Conservation (phyloP, 148 eudicot genomes). For the Rhododendron simsii region DNA sequence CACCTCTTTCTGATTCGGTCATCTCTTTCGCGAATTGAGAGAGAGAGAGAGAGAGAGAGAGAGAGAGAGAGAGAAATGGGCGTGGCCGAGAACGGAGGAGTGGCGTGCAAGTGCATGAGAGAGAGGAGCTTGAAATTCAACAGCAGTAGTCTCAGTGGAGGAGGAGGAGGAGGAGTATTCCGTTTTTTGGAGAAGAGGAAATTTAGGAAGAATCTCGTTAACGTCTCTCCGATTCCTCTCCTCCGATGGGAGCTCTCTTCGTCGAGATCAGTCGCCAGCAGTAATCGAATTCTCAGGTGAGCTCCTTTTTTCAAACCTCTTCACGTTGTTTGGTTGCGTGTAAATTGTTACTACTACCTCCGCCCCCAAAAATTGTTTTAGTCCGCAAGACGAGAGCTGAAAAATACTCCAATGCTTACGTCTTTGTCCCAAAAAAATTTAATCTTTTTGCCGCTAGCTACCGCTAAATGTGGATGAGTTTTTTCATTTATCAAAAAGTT, state of each 20-base stretch:
- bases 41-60: too few relatives aligned
- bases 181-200: background rate
- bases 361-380: too few relatives aligned
- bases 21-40: background rate
- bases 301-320: background rate
- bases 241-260: background rate
- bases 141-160: background rate
- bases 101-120: background rate
- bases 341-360: background rate
- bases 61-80: background rate
- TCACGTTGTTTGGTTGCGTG: background rate
- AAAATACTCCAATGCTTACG: too few relatives aligned
- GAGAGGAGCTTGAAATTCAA: background rate
- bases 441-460: too few relatives aligned
- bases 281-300: background rate
- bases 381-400: too few relatives aligned
- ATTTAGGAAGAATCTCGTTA: background rate
- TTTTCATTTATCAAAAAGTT: too few relatives aligned
- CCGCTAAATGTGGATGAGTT: too few relatives aligned
- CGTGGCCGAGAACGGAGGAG: background rate
- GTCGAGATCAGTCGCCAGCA: background rate
- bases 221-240: background rate
- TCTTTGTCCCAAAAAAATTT: too few relatives aligned
- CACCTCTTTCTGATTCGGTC: background rate
- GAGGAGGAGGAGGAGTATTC: background rate